Percentiles rank a stretch among this genome's conserved stretches.
phyloP scores from a whole-genome alignment of 2,329 filamentous ascomycete species.

The Cladosporium halotolerans region DNA sequence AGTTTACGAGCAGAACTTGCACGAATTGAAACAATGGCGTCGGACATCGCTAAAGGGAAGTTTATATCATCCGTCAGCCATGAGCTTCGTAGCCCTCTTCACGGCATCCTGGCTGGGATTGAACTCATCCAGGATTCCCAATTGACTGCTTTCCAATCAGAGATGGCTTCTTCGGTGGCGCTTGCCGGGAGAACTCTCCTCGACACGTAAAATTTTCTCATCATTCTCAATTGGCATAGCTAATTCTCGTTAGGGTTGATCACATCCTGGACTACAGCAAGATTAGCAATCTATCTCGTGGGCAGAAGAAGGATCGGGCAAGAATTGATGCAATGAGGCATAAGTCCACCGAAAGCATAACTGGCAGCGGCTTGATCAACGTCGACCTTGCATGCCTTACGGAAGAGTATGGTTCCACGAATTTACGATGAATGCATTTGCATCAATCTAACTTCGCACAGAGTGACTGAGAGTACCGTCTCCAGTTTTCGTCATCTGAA shows the following conservation, averaged over 20 bases:
- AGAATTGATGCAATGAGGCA: background rate
- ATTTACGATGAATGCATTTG: no score
- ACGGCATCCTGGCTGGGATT: constrained; percentile 22
- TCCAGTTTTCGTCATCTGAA: background rate
- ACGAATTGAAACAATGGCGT: constrained; percentile 31
- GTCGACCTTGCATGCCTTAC: constrained; percentile 23
- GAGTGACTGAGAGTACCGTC: background rate
- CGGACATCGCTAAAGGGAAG: constrained; percentile 44
- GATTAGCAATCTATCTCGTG: constrained; percentile 31
- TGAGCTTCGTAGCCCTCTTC: constrained; percentile 33
- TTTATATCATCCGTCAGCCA: constrained; percentile 48
- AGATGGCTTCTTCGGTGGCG: constrained; percentile 42
- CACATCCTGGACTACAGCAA: constrained; percentile 40
- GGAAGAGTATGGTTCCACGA: background rate
- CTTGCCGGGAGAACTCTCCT: constrained; percentile 45
- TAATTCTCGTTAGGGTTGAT: constrained; percentile 20
- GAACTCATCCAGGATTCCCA: constrained; percentile 45
- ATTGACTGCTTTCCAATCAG: constrained; percentile 34
- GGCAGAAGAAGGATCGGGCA: constrained; percentile 2
- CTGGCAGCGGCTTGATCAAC: background rate
- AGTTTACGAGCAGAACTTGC: constrained; percentile 33
- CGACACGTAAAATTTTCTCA: constrained; percentile 32
- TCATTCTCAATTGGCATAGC: background rate
- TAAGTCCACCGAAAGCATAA: background rate
- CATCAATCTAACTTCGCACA: background rate